Evolutionary conservation across 495 filamentous ascomycete species (phyloP), one percentile per base, ranked within the genome.

Genomic region (Hamigera avellanea): DNA sequence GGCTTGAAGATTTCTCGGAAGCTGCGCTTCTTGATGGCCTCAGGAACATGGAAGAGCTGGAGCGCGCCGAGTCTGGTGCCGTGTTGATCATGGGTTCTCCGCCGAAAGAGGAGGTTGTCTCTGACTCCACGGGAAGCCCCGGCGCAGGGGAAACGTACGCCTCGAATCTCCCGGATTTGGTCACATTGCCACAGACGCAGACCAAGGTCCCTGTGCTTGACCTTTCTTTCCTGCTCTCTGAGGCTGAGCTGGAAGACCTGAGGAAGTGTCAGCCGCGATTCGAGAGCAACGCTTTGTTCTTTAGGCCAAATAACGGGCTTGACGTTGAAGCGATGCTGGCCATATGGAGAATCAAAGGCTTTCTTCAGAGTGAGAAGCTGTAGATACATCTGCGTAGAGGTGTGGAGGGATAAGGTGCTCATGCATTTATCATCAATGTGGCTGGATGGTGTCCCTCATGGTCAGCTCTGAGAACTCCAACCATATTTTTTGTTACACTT

Each of bases 271-370:
- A 53, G 19, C 38, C 41, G 0, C 50, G 49, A 12, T 59, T 57
- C 28, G 45, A 50, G 15, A 40, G 34, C 16, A 31, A 15, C 13
- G 64, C 47, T 14, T 40, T 56, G 32, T 69, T 59, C 29, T 62
- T 62, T 41, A 58, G 54, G 28, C 57, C 64, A 2, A 44, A 52
- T 14, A 53, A 54, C 5, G 30, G 36, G 14, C 27, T 41, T 7
- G 77, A 70, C 1, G 36, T 71, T 6, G 46, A 67, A 6, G 41
- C 76, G 28, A 66, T 85, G 53, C 32, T 73, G 43, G 49, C 62
- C 28, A 44, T 89, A 28, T 85, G 82, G 81, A 79, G 74, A 45
- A 47, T 87, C 12, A 72, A 83, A 43, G 75, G 70, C 0, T 83
- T 72, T 42, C 19, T 81, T 5, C 43, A 41, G 17, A 37, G 43